Base-by-base conservation (phyloP, 352 stramenopile species). In the Pythium sp. region DNA sequence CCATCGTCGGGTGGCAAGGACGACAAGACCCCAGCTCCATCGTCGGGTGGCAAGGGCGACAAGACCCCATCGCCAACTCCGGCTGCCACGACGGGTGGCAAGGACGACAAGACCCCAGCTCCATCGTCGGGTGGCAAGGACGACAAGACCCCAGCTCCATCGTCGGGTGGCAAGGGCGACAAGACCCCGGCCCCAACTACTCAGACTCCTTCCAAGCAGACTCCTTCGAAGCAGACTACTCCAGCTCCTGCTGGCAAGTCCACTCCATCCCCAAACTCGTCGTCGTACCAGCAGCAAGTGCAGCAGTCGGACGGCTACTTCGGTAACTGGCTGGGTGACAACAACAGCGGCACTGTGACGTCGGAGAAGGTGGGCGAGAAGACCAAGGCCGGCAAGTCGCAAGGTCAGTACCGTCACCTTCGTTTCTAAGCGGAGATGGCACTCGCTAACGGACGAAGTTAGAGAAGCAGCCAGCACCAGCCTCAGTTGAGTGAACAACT, bases 391-490 rank as follows among this genome's bases (percentile, higher is more conserved):
- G 38, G 38, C 47, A 67, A 67, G 51, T 67, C 62, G 8, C n/a
- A 67, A n/a, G 38, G n/a, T 5, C 62, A 67, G 38, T 67, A 67
- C 51, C 62, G 62, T 38, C 15, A 67, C 62, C 62, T 67, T 59
- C 62, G 62, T 36, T 67, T 67, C 49, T 67, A 55, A 61, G 34
- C 51, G 51, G 51, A 32, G 22, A 26, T 20, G 54, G 18, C 32
- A 24, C 30, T 66, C 47, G 51, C 62, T 55, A 62, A 67, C 62
- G 62, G 62, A 62, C 62, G 62, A 67, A 67, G 62, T 62, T 55
- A 60, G 62, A 60, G 51, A 60, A 34, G 30, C 43, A 51, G 43
- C 43, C 43, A 51, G 15, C 43, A 51, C 14, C 54, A 38, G 53
- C 53, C 12, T 34, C 7, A 60, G 54, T 43, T 41, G 54, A 60